Evolutionary conservation across 2,329 filamentous ascomycete genomes (phyloP), one percentile per base, ranked within the genome.

Genomic region (Penicillium nordicum): DNA sequence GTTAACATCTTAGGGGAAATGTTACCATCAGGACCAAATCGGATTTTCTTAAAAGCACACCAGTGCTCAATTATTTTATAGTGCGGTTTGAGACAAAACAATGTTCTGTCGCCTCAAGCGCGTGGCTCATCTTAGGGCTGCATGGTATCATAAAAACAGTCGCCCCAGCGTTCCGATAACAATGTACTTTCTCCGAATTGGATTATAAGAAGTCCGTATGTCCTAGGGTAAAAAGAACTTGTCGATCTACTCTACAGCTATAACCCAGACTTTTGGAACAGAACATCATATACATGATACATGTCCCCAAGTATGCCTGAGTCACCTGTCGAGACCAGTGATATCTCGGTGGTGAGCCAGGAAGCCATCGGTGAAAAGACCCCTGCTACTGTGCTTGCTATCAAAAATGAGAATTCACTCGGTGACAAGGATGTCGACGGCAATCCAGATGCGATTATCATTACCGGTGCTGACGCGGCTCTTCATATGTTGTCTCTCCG

Each of bases 401-500:
- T 30, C 9, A 46, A 46, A n/a, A 12, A 36, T 38, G 50, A 38
- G 30, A 5, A 12, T n/a, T 9, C 8, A 44, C n/a, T 18, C 7
- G 7, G 8, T 18, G 34, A 50, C 14, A 23, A 34, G 30, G 53
- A 53, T 16, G 9, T 10, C 30, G 41, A 50, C 6, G 42, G 41
- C 16, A 36, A 50, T 14, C 30, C 41, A 1, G 71, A 80, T 25
- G 70, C 63, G 14, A 76, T 83, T 61, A 83, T 84, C 52, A 54
- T 80, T 57, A 82, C 79, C 0, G 82, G 81, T 50, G 68, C 75
- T 8, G 82, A 84, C 64, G 82, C 80, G 0, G 74, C 82, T 5
- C 53, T 58, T 0, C 74, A 83, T 50, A 64, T 84, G 23, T 66
- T 84, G 3, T 74, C 82, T 0, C 57, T 83, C 51, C 75, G 82